These are phyloP conservation scores for Prunus campanulata DNA, from an alignment of 306 rosid genomes.

Conservation along the genomic window DNA sequence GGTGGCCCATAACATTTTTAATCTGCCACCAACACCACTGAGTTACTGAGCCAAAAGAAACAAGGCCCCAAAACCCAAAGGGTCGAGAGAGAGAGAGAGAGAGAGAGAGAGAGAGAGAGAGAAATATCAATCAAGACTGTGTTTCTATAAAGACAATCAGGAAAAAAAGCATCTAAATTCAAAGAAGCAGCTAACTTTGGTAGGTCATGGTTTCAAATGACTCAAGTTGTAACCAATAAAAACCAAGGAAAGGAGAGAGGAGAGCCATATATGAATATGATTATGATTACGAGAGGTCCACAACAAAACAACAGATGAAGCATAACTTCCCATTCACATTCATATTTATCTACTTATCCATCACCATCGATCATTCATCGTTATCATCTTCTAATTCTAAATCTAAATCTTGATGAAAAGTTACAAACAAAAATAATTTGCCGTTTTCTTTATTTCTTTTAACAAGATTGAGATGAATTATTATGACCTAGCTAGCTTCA, in stretches of 20 bases:
- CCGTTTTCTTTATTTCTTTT: background rate
- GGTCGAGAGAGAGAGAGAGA: background rate
- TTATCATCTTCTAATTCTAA: background rate
- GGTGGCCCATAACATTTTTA: constrained; percentile 51
- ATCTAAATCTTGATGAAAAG: background rate
- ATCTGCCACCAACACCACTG: constrained; percentile 32
- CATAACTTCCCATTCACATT: background rate
- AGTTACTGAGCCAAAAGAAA: background rate
- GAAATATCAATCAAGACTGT: background rate
- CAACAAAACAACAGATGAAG: no score
- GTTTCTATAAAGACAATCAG: constrained; percentile 10
- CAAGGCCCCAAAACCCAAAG: background rate
- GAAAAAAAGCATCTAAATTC: constrained; percentile 1
- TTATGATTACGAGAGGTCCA: background rate
- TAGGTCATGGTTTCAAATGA: constrained; percentile 17
- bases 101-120: background rate
- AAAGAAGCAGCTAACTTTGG: background rate
- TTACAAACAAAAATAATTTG: background rate
- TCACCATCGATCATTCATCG: background rate
- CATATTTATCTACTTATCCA: constrained; percentile 2
- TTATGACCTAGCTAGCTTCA: background rate
- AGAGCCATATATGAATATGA: background rate
- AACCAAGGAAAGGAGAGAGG: background rate
- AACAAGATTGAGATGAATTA: constrained; percentile 10
- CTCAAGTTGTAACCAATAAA: constrained; percentile 44